Evolutionary conservation across 2,329 filamentous ascomycete species (phyloP).

Genomic region (Aspergillus pseudonomiae): DNA sequence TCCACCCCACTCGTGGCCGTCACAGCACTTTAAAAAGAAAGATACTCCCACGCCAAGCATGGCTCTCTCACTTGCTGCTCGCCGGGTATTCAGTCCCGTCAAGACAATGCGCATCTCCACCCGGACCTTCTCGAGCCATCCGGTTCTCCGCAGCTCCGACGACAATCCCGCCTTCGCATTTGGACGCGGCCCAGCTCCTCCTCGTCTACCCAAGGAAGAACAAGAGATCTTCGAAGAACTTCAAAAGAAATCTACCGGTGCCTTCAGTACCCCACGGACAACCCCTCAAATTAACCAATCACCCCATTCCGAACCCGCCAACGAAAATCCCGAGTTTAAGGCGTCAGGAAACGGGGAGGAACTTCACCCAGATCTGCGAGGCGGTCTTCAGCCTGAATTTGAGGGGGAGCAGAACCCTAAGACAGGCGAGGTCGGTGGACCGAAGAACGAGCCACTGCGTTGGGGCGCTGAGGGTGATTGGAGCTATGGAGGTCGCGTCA

Average conservation of each 20-base stretch:
- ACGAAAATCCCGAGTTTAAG: constrained; percentile 47
- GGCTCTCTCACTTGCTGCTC: constrained; percentile 22
- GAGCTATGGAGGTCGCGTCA: constrained; percentile 94
- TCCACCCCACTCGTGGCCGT: neutral
- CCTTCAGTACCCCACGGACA: constrained; percentile 66
- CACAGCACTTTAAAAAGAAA: neutral
- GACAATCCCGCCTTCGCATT: constrained; percentile 38
- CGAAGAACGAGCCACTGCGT: constrained; percentile 92
- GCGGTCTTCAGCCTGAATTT: constrained; percentile 86
- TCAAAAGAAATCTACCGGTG: constrained; percentile 75
- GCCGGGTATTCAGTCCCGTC: constrained; percentile 49
- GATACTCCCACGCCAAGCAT: constrained; percentile 15
- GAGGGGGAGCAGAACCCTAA: constrained; percentile 88
- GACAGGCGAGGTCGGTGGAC: constrained; percentile 93
- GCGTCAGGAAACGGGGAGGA: constrained; percentile 64
- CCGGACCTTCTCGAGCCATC: constrained; percentile 32
- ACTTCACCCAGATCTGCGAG: constrained; percentile 70
- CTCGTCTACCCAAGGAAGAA: constrained; percentile 82
- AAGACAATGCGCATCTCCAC: constrained; percentile 25
- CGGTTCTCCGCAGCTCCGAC: constrained; percentile 26
- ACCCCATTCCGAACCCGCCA: constrained; percentile 36
- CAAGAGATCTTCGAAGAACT: constrained; percentile 90
- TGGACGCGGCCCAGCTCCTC: constrained; percentile 67
- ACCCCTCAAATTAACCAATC: constrained; percentile 55
- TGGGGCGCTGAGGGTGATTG: constrained; percentile 81